A percentile compares a stretch with the other conserved stretches of the same genome.
These are phyloP conservation scores for Pleurotus tuber-regium DNA, from an alignment of 768 basidiomycete species.

Conservation along the genomic window DNA sequence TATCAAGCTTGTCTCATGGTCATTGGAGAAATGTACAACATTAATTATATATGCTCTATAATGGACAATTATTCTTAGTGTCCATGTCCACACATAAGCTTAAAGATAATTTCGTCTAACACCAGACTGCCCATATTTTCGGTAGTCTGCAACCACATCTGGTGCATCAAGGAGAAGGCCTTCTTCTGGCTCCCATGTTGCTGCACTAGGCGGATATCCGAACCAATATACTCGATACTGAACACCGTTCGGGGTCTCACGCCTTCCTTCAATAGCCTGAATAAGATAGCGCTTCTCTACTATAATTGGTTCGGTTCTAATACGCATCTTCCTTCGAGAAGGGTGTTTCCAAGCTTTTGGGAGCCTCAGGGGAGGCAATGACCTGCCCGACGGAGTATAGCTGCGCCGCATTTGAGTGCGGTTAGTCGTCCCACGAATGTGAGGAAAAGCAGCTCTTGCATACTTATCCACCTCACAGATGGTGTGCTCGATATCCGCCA, in stretches of 20 bases:
- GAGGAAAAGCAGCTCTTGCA: slow-evolving; percentile 52
- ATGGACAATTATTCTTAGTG: too few relatives aligned
- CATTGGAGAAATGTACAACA: too few relatives aligned
- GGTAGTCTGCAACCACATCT: slow-evolving; percentile 38
- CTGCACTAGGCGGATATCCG: slow-evolving; percentile 48
- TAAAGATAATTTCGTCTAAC: not conserved
- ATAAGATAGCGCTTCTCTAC: slow-evolving; percentile 45
- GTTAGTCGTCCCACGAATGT: slow-evolving; percentile 34
- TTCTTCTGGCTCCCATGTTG: slow-evolving; percentile 57
- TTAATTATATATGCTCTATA: too few relatives aligned
- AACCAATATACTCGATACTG: slow-evolving; percentile 55
- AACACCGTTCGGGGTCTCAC: slow-evolving; percentile 29
- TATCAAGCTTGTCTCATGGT: too few relatives aligned
- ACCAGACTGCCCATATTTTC: not conserved
- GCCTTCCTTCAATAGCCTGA: slow-evolving; percentile 35
- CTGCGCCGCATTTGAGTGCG: slow-evolving; percentile 36
- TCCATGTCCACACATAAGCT: not conserved
- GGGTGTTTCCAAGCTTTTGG: slow-evolving; percentile 58
- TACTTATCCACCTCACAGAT: slow-evolving; percentile 83
- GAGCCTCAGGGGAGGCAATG: slow-evolving; percentile 28
- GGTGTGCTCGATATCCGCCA: slow-evolving; percentile 76
- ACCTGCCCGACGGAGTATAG: slow-evolving; percentile 30
- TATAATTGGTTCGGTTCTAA: slow-evolving; percentile 33
- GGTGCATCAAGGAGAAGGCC: slow-evolving; percentile 51
- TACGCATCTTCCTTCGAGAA: slow-evolving; percentile 37